Percentiles rank a stretch among this genome's conserved stretches.
Conservation (phyloP, 2,329 filamentous ascomycete species). For the Hypoxylon sp. region DNA sequence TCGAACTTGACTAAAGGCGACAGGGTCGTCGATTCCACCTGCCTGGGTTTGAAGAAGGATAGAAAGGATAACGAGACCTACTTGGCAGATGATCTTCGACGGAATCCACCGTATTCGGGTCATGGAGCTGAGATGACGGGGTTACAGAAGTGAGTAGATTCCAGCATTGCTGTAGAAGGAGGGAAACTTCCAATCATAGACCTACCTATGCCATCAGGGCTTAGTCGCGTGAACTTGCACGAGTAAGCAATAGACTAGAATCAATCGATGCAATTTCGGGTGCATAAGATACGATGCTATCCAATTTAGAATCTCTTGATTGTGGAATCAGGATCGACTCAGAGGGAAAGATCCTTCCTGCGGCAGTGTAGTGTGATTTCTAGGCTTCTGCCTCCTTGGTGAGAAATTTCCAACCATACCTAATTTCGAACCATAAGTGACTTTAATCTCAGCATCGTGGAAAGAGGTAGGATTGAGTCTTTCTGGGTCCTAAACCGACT, state of each 20-base stretch:
- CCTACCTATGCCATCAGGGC: not conserved
- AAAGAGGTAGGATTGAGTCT: not conserved
- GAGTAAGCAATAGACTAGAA: constrained; percentile 9
- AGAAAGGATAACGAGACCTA: not conserved
- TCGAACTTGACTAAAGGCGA: constrained; percentile 31
- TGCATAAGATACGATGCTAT: constrained; percentile 5
- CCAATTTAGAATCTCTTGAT: not conserved
- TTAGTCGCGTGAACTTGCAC: not conserved
- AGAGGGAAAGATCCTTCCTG: not conserved
- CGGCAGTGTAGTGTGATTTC: not conserved
- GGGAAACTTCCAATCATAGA: not conserved
- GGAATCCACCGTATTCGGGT: not conserved
- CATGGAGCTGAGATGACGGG: not conserved
- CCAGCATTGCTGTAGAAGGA: not conserved
- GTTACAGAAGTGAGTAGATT: not conserved
- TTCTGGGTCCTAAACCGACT: constrained; percentile 4
- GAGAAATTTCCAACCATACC: not conserved
- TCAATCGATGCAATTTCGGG: constrained; percentile 1
- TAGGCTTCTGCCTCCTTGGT: not conserved
- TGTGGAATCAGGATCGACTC: not conserved
- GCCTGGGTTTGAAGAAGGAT: not conserved
- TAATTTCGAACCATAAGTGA: not conserved
- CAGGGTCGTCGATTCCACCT: not conserved
- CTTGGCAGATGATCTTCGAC: not conserved
- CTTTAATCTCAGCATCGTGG: not conserved